Base-by-base conservation (phyloP, 2,329 filamentous ascomycete species). In the Stagonosporopsis tanaceti region DNA sequence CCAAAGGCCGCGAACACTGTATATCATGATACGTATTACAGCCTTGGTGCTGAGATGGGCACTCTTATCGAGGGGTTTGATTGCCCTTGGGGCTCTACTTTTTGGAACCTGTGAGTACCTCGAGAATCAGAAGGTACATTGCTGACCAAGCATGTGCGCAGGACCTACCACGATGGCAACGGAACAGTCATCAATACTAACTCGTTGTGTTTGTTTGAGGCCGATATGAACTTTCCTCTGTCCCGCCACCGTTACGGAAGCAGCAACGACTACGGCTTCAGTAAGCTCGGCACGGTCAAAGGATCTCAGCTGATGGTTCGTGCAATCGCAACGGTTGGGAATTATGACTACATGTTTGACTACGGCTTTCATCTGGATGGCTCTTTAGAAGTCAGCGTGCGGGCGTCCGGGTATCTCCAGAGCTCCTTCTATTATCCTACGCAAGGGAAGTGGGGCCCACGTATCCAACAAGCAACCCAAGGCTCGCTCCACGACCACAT, bases 21-120 rank as follows among this genome's bases (percentile, higher is more conserved):
- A n/a, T 84, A 82, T 54, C 73, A 83, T 2, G 82, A 85, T 55
- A 75, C 72, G 0, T 81, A 76, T 51, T 82, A 81, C 54, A 80
- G 81, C 15, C 80, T 84, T 35, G 81, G 81, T 0, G 74, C 78
- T 0, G 80, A 79, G 35, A 76, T 64, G 41, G 54, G 54, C 37
- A 74, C 80, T 48, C 69, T 84, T 0, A 73, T 84, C 2, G 52
- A 47, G 1, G 82, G 81, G 1, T 84, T 79, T 48, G 83, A 86
- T 64, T 86, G 83, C 59, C 84, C 84, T 0, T 62, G 77, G 0
- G 80, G 82, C 44, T 76, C 82, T 0, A 82, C 80, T 0, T 85
- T 81, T 57, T 74, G 84, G 37, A 81, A 84, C 65, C 74, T 75
- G 52, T 47, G 11, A 27, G 27, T 32, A 14, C 8, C 6, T 22